Evolutionary conservation across 192 early-diverging fungal species (phyloP), one percentile per base, ranked within the genome.

Genomic region (Backusella parvicylindrica): DNA sequence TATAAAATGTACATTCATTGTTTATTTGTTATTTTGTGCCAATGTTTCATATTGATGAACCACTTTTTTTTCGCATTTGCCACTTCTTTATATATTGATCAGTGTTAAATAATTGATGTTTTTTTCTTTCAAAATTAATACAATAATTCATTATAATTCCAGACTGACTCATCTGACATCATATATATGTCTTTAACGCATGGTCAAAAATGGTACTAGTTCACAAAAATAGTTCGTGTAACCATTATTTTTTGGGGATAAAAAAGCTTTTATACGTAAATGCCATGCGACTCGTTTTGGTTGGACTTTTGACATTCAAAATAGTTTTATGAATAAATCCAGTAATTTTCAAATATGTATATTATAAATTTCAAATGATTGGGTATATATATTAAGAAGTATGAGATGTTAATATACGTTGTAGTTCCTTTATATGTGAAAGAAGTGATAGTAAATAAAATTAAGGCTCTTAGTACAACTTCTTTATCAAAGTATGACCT

Each of bases 371-470:
- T 60, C 21, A 60, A 60, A 60, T 8, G n/a, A 3, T 15, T 60
- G 53, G 53, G 53, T 60, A 60, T 60, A 60, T 60, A 60, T 60
- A 60, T 60, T 60, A 60, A 60, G 53, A 60, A 60, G 68, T 18
- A 70, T 70, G 68, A 31, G 68, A 70, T 31, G 68, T 70, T 28
- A 70, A 41, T 28, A 70, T 70, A 70, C 68, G 68, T 70, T 70
- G 68, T 6, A 70, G 40, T 31, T 70, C 68, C 68, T 70, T 40
- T 23, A 12, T 47, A 32, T 13, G 33, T 12, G 23, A 26, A 31
- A 49, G 3, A 28, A 7, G n/a, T 6, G 2, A 30, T 11, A 47
- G 15, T 31, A 66, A 37, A 43, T 21, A 69, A 40, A 33, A 21
- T 43, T n/a, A 70, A 33, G 36, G 35, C 7, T 32, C 6, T 66